Base-by-base conservation (phyloP, 129 eudicot genomes). In the Flaveria ramosissima region DNA sequence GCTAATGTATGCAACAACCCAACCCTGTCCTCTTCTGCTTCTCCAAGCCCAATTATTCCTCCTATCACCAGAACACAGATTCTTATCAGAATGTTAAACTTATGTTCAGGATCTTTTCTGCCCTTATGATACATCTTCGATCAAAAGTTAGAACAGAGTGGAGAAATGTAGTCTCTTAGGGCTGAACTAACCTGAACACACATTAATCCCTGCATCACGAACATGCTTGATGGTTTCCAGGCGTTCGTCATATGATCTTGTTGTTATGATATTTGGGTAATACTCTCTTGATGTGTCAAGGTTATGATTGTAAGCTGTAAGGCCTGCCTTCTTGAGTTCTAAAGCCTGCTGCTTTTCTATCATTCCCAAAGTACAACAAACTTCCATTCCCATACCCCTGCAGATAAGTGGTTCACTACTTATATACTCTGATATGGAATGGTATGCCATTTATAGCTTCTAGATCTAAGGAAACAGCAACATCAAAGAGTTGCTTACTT, bases 321-420 rank as follows among this genome's bases (percentile, higher is more conserved):
- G 96, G 39, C 99, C 99, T 23, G 99, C 99, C 73, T 88, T 77
- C 85, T 95, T 95, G 21, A 95, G 96, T 50, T 88, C 89, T 68
- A 82, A 47, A n/a, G 97, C 99, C 78, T 95, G 99, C 71, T 95
- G 95, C 74, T 95, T 89, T 81, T 95, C 99, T 53, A 95, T 80
- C 99, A 95, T 95, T 68, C 99, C 97, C 80, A 95, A 86, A 0
- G 99, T 95, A 88, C 99, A 95, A 73, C 99, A 95, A 64, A 95
- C 99, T 80, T 95, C 99, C 97, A 95, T 89, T 61, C 95, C 99
- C 99, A 91, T 95, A 14, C 81, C 96, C 91, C 99, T 94, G 79
- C 67, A 75, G 52, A 79, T 13, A 11, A 64, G 59, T 32, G 45
- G 70, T 71, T 24, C 51, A n/a, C 21, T 55, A 62, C 70, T 78